phyloP scores from a whole-genome alignment of 2,329 filamentous ascomycete species.

The Metarhizium humberi region DNA sequence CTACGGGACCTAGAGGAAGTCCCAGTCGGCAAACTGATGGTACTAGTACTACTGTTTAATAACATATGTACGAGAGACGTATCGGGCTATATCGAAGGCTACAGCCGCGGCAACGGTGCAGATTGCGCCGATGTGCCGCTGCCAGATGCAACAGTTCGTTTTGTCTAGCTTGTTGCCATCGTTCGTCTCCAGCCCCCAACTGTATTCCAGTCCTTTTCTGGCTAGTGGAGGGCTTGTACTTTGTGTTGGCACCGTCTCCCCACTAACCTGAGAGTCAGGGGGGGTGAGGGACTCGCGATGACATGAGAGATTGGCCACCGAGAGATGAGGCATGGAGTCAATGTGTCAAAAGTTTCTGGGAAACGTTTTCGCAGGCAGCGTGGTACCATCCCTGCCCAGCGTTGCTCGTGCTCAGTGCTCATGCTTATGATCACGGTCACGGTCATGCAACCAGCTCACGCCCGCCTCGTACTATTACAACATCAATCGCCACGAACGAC shows the following conservation, averaged over 20 bases:
- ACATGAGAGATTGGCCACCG: conserved; percentile 5
- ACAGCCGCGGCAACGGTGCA: not conserved
- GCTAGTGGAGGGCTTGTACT: not conserved
- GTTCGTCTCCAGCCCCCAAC: conserved; percentile 3
- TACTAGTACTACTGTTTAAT: too few species aligned
- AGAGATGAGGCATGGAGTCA: conserved; percentile 2
- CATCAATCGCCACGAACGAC: conserved; percentile 9
- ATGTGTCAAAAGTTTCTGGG: conserved; percentile 7
- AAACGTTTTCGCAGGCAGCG: conserved; percentile 6
- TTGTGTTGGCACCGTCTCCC: conserved; percentile 3
- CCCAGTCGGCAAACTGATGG: not conserved
- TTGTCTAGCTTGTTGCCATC: conserved; percentile 1
- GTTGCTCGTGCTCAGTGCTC: not conserved
- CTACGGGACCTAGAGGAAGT: not conserved
- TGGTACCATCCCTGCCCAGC: conserved; percentile 9
- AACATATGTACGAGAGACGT: not conserved
- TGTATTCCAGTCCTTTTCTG: not conserved
- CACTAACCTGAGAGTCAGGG: conserved; percentile 4
- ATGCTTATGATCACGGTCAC: not conserved
- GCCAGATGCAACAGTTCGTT: conserved; percentile 6
- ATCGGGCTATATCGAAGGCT: not conserved
- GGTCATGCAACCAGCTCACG: conserved; percentile 9
- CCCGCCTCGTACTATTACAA: conserved; percentile 1
- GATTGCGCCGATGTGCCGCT: not conserved
- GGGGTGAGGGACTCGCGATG: conserved; percentile 5